Base-by-base conservation (phyloP, 192 early-diverging fungal species). In the Umbelopsis isabellina region DNA sequence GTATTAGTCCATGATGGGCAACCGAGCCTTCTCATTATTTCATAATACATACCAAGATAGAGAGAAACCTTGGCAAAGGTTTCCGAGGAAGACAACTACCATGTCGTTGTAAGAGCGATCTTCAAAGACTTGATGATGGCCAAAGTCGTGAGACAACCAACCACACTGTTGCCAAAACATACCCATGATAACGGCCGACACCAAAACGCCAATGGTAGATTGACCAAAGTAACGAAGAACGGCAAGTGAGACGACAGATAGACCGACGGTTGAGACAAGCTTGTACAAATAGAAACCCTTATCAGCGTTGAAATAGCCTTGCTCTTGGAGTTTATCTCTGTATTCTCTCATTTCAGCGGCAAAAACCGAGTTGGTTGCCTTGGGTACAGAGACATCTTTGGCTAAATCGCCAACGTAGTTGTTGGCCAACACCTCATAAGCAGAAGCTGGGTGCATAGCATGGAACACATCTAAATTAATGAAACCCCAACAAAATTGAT, bases 101-200 rank as follows among this genome's bases (percentile, higher is more conserved):
- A 79, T 64, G 72, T 90, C 84, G 72, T 90, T 91, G 73, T 78
- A 79, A 44, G 67, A 65, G 58, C 91, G 85, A 76, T 90, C 85
- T 35, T 84, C 73, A 78, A 93, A 94, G 25, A 92, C 87, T 67
- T 93, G 92, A 78, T 93, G 90, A 74, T 94, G 93, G 67, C 85
- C 80, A 71, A 92, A 91, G 71, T 94, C 92, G 71, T 94, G 93
- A 13, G 93, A 85, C 20, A 93, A 78, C 93, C 93, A 94, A 20
- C 90, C 92, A 73, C 84, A 91, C 72, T 94, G 93, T 70, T 94
- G 93, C 88, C 87, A 94, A 68, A 91, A 92, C 48, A 93, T 45
- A 37, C 87, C 93, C 70, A 92, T 55, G 12, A 92, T 51, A 11
- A 77, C 13, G 10, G 86, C 89, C 1, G 90, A 83, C 1, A 78